Percentiles rank a stretch among this genome's conserved stretches.
Conservation (phyloP, 306 rosid species). For the Pterocarpus macrocarpus region DNA sequence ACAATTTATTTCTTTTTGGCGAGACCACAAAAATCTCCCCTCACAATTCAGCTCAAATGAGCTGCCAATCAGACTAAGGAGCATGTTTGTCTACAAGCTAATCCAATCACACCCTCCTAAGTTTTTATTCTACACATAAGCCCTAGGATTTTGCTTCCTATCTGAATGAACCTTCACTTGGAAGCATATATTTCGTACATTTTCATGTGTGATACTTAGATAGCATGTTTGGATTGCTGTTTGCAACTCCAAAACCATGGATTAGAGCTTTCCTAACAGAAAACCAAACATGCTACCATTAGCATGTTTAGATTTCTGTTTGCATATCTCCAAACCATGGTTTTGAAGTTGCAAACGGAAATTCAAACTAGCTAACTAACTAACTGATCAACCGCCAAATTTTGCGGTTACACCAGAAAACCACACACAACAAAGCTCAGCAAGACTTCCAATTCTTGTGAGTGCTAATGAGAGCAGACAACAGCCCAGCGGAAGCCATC, state of each 20-base stretch:
- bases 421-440: constrained; percentile 38
- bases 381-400: too few species aligned
- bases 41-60: background rate
- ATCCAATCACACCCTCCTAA: background rate
- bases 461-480: constrained; percentile 85
- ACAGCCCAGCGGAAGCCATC: constrained; percentile 73
- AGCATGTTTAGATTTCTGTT: too few species aligned
- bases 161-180: constrained; percentile 8
- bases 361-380: too few species aligned
- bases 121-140: background rate
- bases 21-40: too few species aligned
- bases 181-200: background rate
- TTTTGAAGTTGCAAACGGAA: too few species aligned
- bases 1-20: constrained; percentile 1
- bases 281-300: too few species aligned
- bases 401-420: too few species aligned
- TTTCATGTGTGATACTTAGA: background rate
- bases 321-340: too few species aligned
- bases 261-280: too few species aligned
- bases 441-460: constrained; percentile 92
- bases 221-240: too few species aligned
- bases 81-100: background rate
- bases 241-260: too few species aligned
- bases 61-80: background rate
- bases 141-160: background rate